Conservation (phyloP, 305 asterid genomes). For the Plantago coronopus region DNA sequence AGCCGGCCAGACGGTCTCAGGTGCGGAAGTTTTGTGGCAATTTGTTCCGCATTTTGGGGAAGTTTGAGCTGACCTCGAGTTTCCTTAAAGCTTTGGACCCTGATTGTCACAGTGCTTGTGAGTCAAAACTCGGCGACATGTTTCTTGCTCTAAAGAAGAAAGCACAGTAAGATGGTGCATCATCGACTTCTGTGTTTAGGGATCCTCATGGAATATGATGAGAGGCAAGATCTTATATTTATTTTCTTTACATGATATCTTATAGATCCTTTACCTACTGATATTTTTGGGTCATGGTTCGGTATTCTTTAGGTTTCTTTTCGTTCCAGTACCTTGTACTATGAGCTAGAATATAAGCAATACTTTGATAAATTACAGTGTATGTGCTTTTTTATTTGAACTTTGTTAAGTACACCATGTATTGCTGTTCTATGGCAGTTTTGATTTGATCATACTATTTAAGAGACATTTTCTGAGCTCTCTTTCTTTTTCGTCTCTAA, state of each 20-base stretch:
- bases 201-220: too few relatives aligned
- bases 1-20: conserved; percentile 73
- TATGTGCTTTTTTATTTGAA: not conserved
- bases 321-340: not conserved
- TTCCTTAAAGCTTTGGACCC: conserved; percentile 61
- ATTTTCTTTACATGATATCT: not conserved
- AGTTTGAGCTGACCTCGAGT: conserved; percentile 29
- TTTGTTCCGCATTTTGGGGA: conserved; percentile 59
- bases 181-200: too few relatives aligned
- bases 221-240: too few relatives aligned
- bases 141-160: conserved; percentile 53
- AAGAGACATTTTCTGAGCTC: too few relatives aligned
- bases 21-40: conserved; percentile 82
- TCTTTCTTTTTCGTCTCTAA: too few relatives aligned
- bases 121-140: conserved; percentile 57
- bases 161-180: conserved; percentile 9
- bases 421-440: conserved; percentile 5
- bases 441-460: too few relatives aligned
- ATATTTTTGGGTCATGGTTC: too few relatives aligned
- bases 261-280: too few relatives aligned
- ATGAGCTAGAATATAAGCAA: not conserved
- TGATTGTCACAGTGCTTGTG: conserved; percentile 51
- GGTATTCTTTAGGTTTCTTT: not conserved
- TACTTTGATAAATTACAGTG: not conserved
- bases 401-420: conserved; percentile 4